Conservation (phyloP, 768 basidiomycete genomes). For the Termitomyces sp. region DNA sequence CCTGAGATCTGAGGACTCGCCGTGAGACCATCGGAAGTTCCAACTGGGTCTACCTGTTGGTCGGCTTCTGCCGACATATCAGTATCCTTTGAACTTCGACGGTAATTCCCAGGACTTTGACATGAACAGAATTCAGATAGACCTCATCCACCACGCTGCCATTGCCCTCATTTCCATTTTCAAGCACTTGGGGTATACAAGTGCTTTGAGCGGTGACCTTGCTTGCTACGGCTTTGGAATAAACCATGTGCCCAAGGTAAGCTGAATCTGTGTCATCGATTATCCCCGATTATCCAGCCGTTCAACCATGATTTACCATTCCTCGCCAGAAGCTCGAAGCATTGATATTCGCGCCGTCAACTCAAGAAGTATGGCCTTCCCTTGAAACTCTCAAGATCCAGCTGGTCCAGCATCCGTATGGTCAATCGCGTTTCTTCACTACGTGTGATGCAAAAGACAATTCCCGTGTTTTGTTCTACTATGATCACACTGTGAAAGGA, state of each 20-base stretch:
- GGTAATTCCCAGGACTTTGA: background rate
- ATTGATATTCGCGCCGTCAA: background rate
- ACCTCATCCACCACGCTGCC: background rate
- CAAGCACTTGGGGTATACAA: background rate
- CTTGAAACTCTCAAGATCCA: background rate
- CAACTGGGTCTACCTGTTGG: background rate
- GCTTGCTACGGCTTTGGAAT: background rate
- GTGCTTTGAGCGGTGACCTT: background rate
- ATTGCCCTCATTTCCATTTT: background rate
- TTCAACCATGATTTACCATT: too few species aligned
- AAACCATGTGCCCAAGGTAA: background rate
- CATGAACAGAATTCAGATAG: background rate
- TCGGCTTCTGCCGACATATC: background rate
- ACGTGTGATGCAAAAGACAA: background rate
- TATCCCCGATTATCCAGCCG: background rate
- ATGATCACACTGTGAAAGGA: background rate
- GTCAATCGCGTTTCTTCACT: background rate
- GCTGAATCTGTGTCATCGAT: background rate
- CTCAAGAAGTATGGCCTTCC: background rate
- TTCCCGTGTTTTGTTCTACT: background rate
- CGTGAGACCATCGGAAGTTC: background rate
- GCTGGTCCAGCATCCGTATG: background rate
- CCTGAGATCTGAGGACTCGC: too few species aligned
- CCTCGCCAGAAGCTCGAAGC: background rate
- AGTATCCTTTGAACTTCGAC: background rate